A percentile compares a stretch with the other conserved stretches of the same genome.
Conservation (phyloP, 805 yeast genomes). For the Cyberlindnera samutprakarnensis region DNA sequence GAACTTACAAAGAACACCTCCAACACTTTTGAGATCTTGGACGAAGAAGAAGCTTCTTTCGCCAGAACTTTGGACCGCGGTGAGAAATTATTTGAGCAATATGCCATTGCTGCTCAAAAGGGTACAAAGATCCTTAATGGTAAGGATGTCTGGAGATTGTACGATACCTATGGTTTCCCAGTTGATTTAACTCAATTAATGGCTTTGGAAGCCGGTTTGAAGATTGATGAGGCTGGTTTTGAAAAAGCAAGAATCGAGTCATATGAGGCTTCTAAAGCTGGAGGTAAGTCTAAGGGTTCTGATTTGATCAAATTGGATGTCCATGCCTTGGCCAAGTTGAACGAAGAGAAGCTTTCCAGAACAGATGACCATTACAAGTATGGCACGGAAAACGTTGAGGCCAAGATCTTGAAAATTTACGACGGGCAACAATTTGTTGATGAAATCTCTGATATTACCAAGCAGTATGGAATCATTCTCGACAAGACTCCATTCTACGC, state of each 20-base stretch:
- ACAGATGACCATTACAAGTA: slow-evolving; percentile 83
- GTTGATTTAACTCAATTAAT: slow-evolving; percentile 94
- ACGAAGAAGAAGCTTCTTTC: slow-evolving; percentile 94
- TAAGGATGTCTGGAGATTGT: slow-evolving; percentile 95
- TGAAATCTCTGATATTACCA: slow-evolving; percentile 34
- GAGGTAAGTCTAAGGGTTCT: slow-evolving; percentile 54
- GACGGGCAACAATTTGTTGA: slow-evolving; percentile 57
- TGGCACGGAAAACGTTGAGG: slow-evolving; percentile 58
- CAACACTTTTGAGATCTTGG: slow-evolving; percentile 79
- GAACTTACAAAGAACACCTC: slow-evolving; percentile 69
- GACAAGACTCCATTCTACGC: slow-evolving; percentile 95
- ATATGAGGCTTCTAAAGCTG: slow-evolving; percentile 91
- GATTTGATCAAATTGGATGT: slow-evolving; percentile 78
- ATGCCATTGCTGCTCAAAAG: slow-evolving; percentile 75
- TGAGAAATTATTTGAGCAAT: slow-evolving; percentile 91
- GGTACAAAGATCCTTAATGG: slow-evolving; percentile 77
- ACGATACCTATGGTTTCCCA: slow-evolving; percentile 98
- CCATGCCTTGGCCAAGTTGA: slow-evolving; percentile 74
- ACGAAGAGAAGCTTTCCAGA: slow-evolving; percentile 54
- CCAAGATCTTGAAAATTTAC: slow-evolving; percentile 65
- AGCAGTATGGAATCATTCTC: slow-evolving; percentile 71
- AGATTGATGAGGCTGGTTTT: slow-evolving; percentile 87
- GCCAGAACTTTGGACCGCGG: slow-evolving; percentile 96
- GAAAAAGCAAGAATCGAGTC: slow-evolving; percentile 86
- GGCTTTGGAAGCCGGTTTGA: slow-evolving; percentile 97